Percentiles rank a stretch among this genome's conserved stretches.
phyloP scores from a whole-genome alignment of 306 rosid genomes.

The Rosa lucieae region DNA sequence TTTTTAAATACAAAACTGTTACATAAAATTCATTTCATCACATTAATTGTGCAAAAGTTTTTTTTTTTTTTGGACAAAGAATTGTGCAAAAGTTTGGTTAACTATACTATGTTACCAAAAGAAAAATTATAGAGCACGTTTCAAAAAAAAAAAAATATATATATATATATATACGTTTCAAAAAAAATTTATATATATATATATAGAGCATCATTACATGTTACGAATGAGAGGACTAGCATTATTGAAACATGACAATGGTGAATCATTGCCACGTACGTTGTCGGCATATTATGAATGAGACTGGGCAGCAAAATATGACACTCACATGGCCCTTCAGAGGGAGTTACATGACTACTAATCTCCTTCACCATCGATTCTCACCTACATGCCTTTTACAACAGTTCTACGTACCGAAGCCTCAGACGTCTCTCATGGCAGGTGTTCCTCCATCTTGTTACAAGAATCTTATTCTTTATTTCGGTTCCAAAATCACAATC shows the following conservation, averaged over 20 bases:
- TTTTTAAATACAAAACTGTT: no score
- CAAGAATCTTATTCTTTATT: constrained; percentile 7
- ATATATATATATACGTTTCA: no score
- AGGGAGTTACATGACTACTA: background rate
- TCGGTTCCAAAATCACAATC: constrained; percentile 1
- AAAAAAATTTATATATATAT: no score
- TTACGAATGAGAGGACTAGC: background rate
- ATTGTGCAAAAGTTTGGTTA: background rate
- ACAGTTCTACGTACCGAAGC: background rate
- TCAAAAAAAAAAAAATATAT: background rate
- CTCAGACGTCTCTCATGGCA: background rate
- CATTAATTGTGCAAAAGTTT: background rate
- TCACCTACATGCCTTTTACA: background rate
- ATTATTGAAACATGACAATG: background rate
- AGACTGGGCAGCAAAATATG: constrained; percentile 24
- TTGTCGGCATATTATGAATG: constrained; percentile 30
- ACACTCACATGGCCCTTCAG: constrained; percentile 20
- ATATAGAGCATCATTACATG: background rate
- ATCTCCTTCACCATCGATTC: background rate
- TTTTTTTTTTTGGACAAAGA: no score
- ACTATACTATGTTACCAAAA: background rate
- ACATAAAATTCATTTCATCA: no score
- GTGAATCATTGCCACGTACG: constrained; percentile 28
- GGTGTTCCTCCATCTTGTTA: constrained; percentile 8
- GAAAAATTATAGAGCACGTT: background rate